Percentiles rank a stretch among this genome's conserved stretches.
These are phyloP conservation scores for Metschnikowia reukaufii DNA, from an alignment of 805 yeast species.

Conservation along the genomic window DNA sequence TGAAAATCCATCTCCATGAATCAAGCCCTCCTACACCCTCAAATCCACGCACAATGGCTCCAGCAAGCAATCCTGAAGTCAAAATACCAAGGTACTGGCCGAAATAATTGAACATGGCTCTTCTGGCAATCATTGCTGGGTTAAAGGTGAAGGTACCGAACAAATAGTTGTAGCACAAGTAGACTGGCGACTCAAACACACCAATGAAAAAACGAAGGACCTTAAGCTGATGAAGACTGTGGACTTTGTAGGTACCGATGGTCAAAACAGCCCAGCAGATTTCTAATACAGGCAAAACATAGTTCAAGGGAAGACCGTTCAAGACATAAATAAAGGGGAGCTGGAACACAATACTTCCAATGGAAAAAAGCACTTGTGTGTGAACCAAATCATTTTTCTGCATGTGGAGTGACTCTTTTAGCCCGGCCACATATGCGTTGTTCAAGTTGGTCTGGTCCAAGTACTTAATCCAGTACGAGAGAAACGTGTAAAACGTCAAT, in stretches of 20 bases:
- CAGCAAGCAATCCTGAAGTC: slow-evolving; percentile 30
- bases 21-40: slow-evolving; percentile 17
- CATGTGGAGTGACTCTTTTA: slow-evolving; percentile 26
- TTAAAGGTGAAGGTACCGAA: slow-evolving; percentile 26
- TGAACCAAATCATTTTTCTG: slow-evolving; percentile 29
- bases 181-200: slow-evolving; percentile 27
- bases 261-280: slow-evolving; percentile 27
- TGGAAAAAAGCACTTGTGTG: slow-evolving; percentile 26
- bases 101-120: slow-evolving; percentile 27
- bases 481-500: slow-evolving; percentile 26
- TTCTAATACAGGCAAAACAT: slow-evolving; percentile 22
- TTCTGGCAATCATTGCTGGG: slow-evolving; percentile 24
- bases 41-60: slow-evolving; percentile 19
- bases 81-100: slow-evolving; percentile 33
- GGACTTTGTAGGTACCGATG: slow-evolving; percentile 20
- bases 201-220: slow-evolving; percentile 28
- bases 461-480: slow-evolving; percentile 35
- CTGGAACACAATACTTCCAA: slow-evolving; percentile 27
- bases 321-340: slow-evolving; percentile 25
- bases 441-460: slow-evolving; percentile 26
- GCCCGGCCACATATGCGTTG: slow-evolving; percentile 30
- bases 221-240: slow-evolving; percentile 22
- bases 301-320: slow-evolving; percentile 24
- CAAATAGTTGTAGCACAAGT: slow-evolving; percentile 28
- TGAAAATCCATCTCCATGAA: slow-evolving; percentile 21